Percentiles rank a stretch among this genome's conserved stretches.
These are phyloP conservation scores for Trichoderma reesei DNA, from an alignment of 495 filamentous ascomycete species.

Conservation along the genomic window DNA sequence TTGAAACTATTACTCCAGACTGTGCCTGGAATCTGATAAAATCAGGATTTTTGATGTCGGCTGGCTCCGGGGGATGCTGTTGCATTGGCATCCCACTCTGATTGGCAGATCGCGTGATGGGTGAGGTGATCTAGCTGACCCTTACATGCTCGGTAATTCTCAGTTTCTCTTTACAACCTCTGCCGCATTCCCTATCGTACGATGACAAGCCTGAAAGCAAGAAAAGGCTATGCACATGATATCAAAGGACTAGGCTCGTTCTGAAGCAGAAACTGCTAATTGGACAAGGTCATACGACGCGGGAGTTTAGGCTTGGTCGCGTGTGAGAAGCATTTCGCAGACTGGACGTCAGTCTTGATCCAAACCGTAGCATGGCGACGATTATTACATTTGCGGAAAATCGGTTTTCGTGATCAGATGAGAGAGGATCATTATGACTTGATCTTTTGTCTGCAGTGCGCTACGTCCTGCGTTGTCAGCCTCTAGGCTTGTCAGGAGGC, in stretches of 20 bases:
- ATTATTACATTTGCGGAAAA: neutral
- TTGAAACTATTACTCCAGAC: neutral
- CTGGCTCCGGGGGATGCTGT: neutral
- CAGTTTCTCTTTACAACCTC: neutral
- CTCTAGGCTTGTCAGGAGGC: no score
- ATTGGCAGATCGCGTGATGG: neutral
- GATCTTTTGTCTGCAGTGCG: neutral
- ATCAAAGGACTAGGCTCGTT: neutral
- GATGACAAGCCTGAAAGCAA: neutral
- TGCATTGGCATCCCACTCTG: neutral
- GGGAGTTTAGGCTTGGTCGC: neutral
- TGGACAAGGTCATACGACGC: neutral
- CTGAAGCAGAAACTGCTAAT: neutral
- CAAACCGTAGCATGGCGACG: neutral
- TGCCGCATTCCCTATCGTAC: neutral
- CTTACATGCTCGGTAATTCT: neutral
- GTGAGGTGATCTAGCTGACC: neutral
- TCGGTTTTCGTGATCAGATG: neutral
- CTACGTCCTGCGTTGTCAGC: neutral
- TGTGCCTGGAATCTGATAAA: neutral
- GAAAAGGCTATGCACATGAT: neutral
- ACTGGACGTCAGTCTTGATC: neutral
- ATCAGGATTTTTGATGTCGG: neutral
- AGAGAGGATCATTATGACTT: neutral
- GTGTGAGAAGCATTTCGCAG: neutral